Conservation (phyloP, 2,329 filamentous ascomycete species). For the Fusarium albidum region DNA sequence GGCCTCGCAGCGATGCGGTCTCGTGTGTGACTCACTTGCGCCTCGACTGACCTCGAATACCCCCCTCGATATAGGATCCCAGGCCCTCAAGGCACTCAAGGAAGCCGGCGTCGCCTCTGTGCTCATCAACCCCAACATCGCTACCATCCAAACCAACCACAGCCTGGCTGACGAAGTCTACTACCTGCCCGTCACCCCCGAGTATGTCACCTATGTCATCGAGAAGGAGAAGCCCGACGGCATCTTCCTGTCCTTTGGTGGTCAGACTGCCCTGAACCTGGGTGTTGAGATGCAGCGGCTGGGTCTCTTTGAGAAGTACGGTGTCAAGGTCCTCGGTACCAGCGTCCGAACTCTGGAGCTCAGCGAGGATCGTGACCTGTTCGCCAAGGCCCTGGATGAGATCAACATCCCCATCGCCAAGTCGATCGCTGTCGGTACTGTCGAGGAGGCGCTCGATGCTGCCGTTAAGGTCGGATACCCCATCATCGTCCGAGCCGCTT, state of each 20-base stretch:
- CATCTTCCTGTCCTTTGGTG: constrained; percentile 96
- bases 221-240: constrained; percentile 95
- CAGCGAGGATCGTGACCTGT: constrained; percentile 94
- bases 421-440: constrained; percentile 88
- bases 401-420: constrained; percentile 98
- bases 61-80: constrained; percentile 74
- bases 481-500: constrained; percentile 97
- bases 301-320: constrained; percentile 94
- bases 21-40: constrained; percentile 28
- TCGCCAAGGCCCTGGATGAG: constrained; percentile 93
- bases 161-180: constrained; percentile 96
- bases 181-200: constrained; percentile 95
- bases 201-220: constrained; percentile 98
- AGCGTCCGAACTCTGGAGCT: constrained; percentile 94
- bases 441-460: constrained; percentile 91
- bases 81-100: constrained; percentile 96
- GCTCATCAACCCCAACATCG: constrained; percentile 97
- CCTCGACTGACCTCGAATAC: constrained; percentile 29
- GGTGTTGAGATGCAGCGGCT: constrained; percentile 97
- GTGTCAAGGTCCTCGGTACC: constrained; percentile 94
- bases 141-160: constrained; percentile 97
- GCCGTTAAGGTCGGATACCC: constrained; percentile 91
- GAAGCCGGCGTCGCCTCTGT: constrained; percentile 92
- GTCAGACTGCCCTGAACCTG: constrained; percentile 95
- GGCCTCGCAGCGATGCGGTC: constrained; percentile 12